phyloP scores from a whole-genome alignment of 768 basidiomycete species.

The Xerocomellus intermedius region DNA sequence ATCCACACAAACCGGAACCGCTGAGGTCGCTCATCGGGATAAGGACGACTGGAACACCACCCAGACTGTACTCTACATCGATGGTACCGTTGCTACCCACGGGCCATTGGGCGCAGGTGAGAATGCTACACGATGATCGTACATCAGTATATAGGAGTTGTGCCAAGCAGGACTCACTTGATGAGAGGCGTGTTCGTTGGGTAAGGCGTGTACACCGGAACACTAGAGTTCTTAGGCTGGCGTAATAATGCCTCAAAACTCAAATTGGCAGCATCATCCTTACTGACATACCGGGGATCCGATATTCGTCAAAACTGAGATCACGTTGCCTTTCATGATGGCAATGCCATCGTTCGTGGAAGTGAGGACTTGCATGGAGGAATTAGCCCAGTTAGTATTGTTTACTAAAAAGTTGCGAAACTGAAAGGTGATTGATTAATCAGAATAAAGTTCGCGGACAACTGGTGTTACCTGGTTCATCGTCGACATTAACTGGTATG shows the following conservation, averaged over 20 bases:
- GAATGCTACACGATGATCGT: slow-evolving; percentile 39
- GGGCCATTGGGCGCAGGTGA: slow-evolving; percentile 65
- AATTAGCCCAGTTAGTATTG: slow-evolving; percentile 47
- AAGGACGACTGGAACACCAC: slow-evolving; percentile 60
- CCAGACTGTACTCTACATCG: slow-evolving; percentile 58
- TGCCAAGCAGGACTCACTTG: slow-evolving; percentile 44
- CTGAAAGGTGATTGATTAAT: slow-evolving; percentile 29
- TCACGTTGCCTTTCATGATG: slow-evolving; percentile 60
- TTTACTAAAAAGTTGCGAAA: slow-evolving; percentile 67
- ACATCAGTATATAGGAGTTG: background rate
- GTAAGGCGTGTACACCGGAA: slow-evolving; percentile 59
- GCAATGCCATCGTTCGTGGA: slow-evolving; percentile 52
- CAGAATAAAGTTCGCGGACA: background rate
- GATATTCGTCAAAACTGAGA: slow-evolving; percentile 66
- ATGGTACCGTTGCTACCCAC: slow-evolving; percentile 66
- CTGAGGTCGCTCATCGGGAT: slow-evolving; percentile 38
- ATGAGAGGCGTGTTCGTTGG: slow-evolving; percentile 45
- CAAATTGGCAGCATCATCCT: background rate
- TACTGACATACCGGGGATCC: slow-evolving; percentile 57
- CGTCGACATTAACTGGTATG: slow-evolving; percentile 56
- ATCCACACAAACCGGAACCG: slow-evolving; percentile 40
- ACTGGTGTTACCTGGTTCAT: slow-evolving; percentile 51
- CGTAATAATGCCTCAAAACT: background rate
- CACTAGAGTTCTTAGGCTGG: slow-evolving; percentile 56
- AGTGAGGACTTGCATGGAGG: slow-evolving; percentile 51